These are phyloP conservation scores for Coccomyxa subellipsoidea DNA, from an alignment of 163 green algal genomes.

Conservation along the genomic window DNA sequence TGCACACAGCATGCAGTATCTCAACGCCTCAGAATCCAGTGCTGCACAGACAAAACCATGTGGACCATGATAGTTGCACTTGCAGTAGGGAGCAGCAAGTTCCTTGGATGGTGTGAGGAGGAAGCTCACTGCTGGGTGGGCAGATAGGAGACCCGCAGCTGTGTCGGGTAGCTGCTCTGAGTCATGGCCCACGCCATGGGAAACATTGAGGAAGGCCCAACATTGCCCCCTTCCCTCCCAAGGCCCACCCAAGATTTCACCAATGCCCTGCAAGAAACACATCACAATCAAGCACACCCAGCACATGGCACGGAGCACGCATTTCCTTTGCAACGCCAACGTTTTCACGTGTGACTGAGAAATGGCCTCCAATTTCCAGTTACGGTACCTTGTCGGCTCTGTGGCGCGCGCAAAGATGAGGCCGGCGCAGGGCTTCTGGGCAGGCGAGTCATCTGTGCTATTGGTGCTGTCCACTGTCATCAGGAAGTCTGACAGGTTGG, in stretches of 20 bases:
- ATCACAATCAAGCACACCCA: no score
- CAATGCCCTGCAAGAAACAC: not conserved
- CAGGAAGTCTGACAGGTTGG: not conserved
- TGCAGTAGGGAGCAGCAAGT: not conserved
- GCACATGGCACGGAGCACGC: no score
- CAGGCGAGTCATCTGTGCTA: not conserved
- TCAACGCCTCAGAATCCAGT: no score
- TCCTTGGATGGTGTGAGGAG: no score
- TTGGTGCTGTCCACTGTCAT: not conserved
- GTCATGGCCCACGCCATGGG: not conserved
- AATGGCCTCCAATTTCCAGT: no score
- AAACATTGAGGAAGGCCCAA: not conserved
- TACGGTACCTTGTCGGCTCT: not conserved
- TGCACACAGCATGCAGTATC: not conserved
- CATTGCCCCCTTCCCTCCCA: not conserved
- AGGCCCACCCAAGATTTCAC: not conserved
- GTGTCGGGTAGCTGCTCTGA: not conserved
- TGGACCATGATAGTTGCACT: no score
- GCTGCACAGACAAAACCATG: no score
- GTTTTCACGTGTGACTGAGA: no score
- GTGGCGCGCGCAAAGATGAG: not conserved
- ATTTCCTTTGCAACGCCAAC: no score
- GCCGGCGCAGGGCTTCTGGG: not conserved
- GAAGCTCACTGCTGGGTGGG: not conserved
- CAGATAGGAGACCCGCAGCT: not conserved